Conservation (phyloP, 2,329 filamentous ascomycete species). For the Aspergillus pseudoglaucus region DNA sequence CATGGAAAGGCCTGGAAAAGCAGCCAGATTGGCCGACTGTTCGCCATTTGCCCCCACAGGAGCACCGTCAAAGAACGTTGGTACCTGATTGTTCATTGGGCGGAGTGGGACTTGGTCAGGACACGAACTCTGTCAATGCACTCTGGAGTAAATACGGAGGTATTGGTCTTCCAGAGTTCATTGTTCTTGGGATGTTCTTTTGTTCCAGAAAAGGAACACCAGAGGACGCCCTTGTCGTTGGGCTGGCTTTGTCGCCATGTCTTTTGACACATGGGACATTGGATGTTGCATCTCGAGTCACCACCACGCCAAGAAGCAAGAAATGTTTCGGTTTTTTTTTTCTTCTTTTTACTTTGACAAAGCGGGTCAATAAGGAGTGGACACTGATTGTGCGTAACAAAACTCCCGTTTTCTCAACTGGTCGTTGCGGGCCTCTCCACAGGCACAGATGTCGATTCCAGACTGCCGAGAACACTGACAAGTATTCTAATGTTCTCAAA, state of each 20-base stretch:
- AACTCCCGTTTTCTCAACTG: neutral
- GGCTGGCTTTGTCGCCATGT: neutral
- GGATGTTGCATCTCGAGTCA: neutral
- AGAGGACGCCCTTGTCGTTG: neutral
- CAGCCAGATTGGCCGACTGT: neutral
- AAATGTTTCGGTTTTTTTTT: neutral
- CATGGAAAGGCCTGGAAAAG: neutral
- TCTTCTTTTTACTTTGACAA: neutral
- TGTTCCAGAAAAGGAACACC: too few relatives aligned
- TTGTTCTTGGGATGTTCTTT: too few relatives aligned
- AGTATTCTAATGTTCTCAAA: too few relatives aligned
- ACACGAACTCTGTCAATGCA: neutral
- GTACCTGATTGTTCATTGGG: neutral
- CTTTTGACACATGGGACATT: neutral
- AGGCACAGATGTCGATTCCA: too few relatives aligned
- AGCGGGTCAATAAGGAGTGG: neutral
- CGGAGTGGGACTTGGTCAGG: neutral
- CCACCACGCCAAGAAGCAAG: neutral
- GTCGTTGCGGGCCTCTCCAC: neutral
- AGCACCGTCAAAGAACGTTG: neutral
- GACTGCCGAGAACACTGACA: too few relatives aligned
- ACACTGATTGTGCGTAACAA: neutral
- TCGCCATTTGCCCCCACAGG: neutral
- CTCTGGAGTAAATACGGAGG: neutral
- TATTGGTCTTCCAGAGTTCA: too few relatives aligned